Evolutionary conservation across 768 basidiomycete genomes (phyloP), one percentile per base, ranked within the genome.

Genomic region (Naematelia encephala): DNA sequence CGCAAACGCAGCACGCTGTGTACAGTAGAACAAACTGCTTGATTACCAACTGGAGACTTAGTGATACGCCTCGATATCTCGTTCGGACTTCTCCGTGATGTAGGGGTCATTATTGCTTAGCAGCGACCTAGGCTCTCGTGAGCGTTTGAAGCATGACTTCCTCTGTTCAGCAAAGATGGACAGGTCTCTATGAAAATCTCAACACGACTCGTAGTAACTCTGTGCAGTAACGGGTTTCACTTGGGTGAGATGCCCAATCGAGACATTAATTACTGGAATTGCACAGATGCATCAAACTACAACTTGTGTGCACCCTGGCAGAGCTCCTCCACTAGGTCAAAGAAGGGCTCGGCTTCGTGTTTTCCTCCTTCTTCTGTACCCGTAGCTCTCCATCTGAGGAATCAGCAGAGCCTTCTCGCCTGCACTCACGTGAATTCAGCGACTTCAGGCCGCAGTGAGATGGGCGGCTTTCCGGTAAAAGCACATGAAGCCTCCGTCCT

Each of bases 341-440:
- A 39, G 25, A 50, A 50, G 5, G 48, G 48, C 22, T 22, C 27
- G 14, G 48, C 48, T 14, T 50, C 48, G 26, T 25, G 27, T 22
- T 19, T 16, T 5, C 48, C 48, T 23, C 22, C 48, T 27, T 50
- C 48, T 50, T 50, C 48, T 5, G 48, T 50, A 27, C 48, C 48
- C 25, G 48, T 50, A 14, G 22, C 48, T 50, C 25, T 50, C 11
- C 21, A 50, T 25, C 34, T 39, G 8, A n/a, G 34, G 8, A 8
- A 39, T 39, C 16, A 39, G 34, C 34, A 39, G 34, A 16, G 16
- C 16, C 16, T 16, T 8, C 34, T 16, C 16, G 8, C 16, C 8
- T 39, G 34, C 34, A 39, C 34, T 16, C 16, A 39, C 21, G 48
- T 50, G 22, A 50, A 23, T 16, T 22, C 48, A 26, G 48, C 48